Base-by-base conservation (phyloP, 257 asterid species). In the Scutellaria minor region DNA sequence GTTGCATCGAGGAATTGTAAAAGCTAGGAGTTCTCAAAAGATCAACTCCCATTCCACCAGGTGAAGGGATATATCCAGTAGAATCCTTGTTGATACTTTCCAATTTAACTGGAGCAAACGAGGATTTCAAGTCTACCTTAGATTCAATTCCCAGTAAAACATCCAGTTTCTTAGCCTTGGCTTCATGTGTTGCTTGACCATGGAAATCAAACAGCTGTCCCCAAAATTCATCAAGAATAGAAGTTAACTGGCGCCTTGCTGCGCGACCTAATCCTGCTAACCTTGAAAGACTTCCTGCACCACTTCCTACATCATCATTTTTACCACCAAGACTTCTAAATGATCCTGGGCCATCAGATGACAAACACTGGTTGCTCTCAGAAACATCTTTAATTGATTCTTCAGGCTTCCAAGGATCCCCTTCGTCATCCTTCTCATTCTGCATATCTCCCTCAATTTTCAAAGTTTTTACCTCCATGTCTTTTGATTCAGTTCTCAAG, bases 251-350 rank as follows among this genome's bases (percentile, higher is more conserved):
- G 63, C 96, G 93, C 85, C 99, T 85, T 37, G 91, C 98, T 42
- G 99, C 91, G 64, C 98, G 97, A 22, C 99, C 98, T 68, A 95
- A 86, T 64, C 99, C 98, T 44, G 87, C 96, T 75, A 90, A 66
- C 78, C 96, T 86, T 3, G 98, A 95, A 40, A 92, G 93, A 62
- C 98, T 92, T 68, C 97, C 97, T 0, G 92, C 64, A 15, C 98
- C 96, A 72, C 97, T 92, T 72, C 98, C 99, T 9, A 79, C 67
- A 53, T 92, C 97, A 31, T 90, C 99, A 46, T 64, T 61, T 82
- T 82, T 90, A 35, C 91, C 96, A 73, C 89, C 58, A 68, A 83
- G 79, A 78, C 95, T 95, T 85, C 85, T 85, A 74, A 83, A 85
- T 31, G 98, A 92, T 72, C 89, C 96, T 6, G 99, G 85, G 55